Evolutionary conservation across 768 basidiomycete genomes (phyloP), one percentile per base, ranked within the genome.

Genomic region (Phylloporus sp.): DNA sequence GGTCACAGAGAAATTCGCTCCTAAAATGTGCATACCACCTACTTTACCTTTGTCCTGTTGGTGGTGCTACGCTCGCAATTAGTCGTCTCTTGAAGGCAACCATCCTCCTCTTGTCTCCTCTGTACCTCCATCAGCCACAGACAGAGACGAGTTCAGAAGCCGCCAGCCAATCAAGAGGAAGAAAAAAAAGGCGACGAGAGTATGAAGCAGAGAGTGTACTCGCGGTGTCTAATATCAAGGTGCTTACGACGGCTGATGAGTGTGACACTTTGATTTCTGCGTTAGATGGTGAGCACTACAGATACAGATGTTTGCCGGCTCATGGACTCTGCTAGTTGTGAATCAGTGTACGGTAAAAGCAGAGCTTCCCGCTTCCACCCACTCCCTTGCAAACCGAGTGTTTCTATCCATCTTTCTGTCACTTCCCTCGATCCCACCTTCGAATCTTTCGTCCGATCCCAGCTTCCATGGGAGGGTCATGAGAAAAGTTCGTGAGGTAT

Each of bases 181-280:
- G 78, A 44, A 90, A 81, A 62, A 91, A 87, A 61, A 72, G 83
- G 37, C 73, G 76, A 17, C 76, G 81, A 18, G 81, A 74, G 11
- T 90, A 81, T 53, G 86, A 90, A 63, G 86, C 80, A 9, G 87
- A 87, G 44, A 86, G 85, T 56, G 67, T 84, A 6, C 81, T 92
- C 64, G 79, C 75, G 42, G 56, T 67, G 8, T 61, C 73, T 3
- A 69, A 70, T 36, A 62, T 72, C 36, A 69, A 76, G 8, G 54
- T 81, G 17, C 85, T 77, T 56, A 64, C 72, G 1, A 75, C 74
- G 0, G 41, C 46, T 3, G 71, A 72, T 23, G 82, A 86, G 14
- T 78, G 75, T 18, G 66, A 79, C 22, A 67, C 72, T 20, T 52
- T 86, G 20, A 62, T 87, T 10, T 52, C 61, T 11, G 74, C 84